These are phyloP conservation scores for Chaetomium strumarium DNA, from an alignment of 2,329 filamentous ascomycete genomes.

Conservation along the genomic window DNA sequence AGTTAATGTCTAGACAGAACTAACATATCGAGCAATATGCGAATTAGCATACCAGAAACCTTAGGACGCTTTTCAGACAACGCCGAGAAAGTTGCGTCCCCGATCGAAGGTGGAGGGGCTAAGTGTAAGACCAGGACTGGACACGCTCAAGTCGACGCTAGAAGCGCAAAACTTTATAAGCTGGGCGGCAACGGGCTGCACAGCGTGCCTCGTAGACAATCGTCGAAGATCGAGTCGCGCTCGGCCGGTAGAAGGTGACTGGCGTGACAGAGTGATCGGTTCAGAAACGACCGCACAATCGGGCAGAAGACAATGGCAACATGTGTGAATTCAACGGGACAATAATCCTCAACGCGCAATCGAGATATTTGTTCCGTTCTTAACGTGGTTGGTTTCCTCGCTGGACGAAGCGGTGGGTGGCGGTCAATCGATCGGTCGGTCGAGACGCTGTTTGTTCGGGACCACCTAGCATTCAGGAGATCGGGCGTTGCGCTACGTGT, in stretches of 20 bases:
- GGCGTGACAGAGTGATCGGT: conserved; percentile 13
- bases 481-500: background rate
- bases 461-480: background rate
- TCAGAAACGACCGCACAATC: conserved; percentile 18
- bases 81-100: too few relatives aligned
- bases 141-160: background rate
- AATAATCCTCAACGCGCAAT: background rate
- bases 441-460: background rate
- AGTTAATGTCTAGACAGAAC: too few relatives aligned
- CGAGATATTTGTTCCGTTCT: background rate
- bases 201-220: background rate
- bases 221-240: background rate
- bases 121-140: background rate
- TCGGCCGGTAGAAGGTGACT: background rate
- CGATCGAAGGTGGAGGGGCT: background rate
- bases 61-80: too few relatives aligned
- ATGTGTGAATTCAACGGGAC: conserved; percentile 12
- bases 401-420: conserved; percentile 1
- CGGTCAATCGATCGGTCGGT: conserved; percentile 13
- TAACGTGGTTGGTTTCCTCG: background rate
- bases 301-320: conserved; percentile 9
- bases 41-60: too few relatives aligned
- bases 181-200: background rate
- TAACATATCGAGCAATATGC: too few relatives aligned
- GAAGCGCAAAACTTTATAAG: background rate